A percentile compares a stretch with the other conserved stretches of the same genome.
Conservation (phyloP, 768 basidiomycete species). For the Pleurotus ostreatus region DNA sequence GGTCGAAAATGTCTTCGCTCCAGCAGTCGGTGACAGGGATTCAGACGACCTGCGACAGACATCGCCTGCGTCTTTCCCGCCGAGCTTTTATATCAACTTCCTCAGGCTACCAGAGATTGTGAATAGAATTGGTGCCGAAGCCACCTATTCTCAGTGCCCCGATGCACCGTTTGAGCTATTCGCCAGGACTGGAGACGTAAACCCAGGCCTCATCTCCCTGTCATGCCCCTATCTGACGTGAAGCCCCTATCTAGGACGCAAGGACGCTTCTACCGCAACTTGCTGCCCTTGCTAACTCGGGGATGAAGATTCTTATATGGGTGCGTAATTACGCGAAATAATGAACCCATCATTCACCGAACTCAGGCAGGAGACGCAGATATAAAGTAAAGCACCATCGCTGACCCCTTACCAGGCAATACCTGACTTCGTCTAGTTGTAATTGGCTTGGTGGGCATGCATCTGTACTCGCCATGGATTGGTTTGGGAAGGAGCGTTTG, state of each 20-base stretch:
- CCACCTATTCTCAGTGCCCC: conserved; percentile 45
- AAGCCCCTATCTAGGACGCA: conserved; percentile 37
- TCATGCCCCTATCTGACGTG: neutral
- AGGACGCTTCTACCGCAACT: conserved; percentile 49
- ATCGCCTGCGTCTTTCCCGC: conserved; percentile 50
- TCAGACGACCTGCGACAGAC: conserved; percentile 57
- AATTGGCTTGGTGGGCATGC: conserved; percentile 46
- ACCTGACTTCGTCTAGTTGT: conserved; percentile 24
- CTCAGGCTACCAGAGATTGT: conserved; percentile 31
- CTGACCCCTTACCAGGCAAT: neutral
- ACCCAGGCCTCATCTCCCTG: conserved; percentile 12
- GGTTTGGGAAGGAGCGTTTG: conserved; percentile 37
- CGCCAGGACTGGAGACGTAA: conserved; percentile 40
- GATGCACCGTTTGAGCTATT: conserved; percentile 39
- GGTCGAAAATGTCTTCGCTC: conserved; percentile 42
- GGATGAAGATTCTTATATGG: conserved; percentile 43
- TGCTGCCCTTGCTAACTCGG: conserved; percentile 39
- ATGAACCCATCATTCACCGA: no score
- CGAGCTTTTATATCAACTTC: conserved; percentile 50
- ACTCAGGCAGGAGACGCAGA: conserved; percentile 44
- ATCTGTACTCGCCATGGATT: conserved; percentile 39
- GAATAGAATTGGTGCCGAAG: conserved; percentile 51
- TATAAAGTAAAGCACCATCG: conserved; percentile 33
- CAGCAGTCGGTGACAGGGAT: conserved; percentile 51
- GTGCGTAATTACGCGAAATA: conserved; percentile 18